Base-by-base conservation (phyloP, 176 grass and related monocot species). In the Ampelocalamus luodianensis region DNA sequence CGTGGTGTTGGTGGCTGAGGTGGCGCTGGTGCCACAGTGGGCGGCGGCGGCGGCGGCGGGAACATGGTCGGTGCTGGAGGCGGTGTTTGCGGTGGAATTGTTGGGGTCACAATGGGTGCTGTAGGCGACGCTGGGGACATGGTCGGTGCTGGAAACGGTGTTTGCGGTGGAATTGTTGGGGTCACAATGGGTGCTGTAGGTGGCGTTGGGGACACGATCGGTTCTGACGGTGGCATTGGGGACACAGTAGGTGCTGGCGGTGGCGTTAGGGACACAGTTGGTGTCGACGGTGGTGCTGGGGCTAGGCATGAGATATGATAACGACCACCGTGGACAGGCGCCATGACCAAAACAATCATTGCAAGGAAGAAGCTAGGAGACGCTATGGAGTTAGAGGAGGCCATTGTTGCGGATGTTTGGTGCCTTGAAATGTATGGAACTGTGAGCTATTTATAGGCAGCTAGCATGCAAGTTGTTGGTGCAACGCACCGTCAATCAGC, bases 361-460 rank as follows among this genome's bases (percentile, higher is more conserved):
- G 68, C 20, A n/a, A 72, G 23, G 11, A 27, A 72, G 3, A 72
- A 6, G 42, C 3, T n/a, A 34, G n/a, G 0, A 3, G 10, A 43
- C 3, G 17, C 36, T 1, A 40, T 53, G 20, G 23, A 42, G 13
- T 77, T 76, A 0, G 29, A 29, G 5, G 61, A 55, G 23, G 82
- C 72, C 82, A 76, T 84, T 54, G 18, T 62, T 76, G 46, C 10
- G 68, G 17, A 10, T 68, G 10, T 79, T 68, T 68, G 65, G 26
- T 64, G 81, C 26, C 27, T 73, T 83, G 13, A 68, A 49, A 6
- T 5, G 43, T 45, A 64, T 50, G 69, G 29, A 62, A 10, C 40
- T 9, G 16, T 9, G 70, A 16, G 6, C 3, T 74, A 83, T 83
- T 83, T 83, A 83, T 83, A 74, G 71, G 8, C 17, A 27, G n/a